Percentiles rank a stretch among this genome's conserved stretches.
Conservation (phyloP, 768 basidiomycete genomes). For the Galerina marginata region DNA sequence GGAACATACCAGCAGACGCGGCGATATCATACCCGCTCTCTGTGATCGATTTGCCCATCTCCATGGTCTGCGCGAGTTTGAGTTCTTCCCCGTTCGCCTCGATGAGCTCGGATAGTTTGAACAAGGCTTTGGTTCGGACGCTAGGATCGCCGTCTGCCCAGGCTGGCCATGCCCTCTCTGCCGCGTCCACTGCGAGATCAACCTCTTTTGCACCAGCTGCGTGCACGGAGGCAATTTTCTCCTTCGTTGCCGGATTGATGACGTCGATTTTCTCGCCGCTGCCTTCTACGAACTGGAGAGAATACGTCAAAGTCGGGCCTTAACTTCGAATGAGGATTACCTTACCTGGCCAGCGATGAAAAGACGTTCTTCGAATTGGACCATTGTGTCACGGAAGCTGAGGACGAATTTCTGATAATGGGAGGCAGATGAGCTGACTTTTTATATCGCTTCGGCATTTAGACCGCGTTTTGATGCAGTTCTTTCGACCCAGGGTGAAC, state of each 20-base stretch:
- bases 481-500: background rate
- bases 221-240: slow-evolving; percentile 6
- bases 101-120: slow-evolving; percentile 38
- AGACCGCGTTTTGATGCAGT: background rate
- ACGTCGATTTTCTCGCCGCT: background rate
- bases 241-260: slow-evolving; percentile 6
- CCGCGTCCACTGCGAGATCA: slow-evolving; percentile 6
- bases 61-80: slow-evolving; percentile 42
- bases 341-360: slow-evolving; percentile 6
- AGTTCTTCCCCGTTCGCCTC: slow-evolving; percentile 34
- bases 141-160: slow-evolving; percentile 4
- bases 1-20: slow-evolving; percentile 7
- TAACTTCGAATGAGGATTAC: background rate
- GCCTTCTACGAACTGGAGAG: slow-evolving; percentile 6
- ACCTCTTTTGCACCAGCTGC: slow-evolving; percentile 9
- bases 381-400: background rate
- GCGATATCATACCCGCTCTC: slow-evolving; percentile 18
- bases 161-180: slow-evolving; percentile 11
- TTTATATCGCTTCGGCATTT: background rate
- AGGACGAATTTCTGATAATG: background rate
- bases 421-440: background rate
- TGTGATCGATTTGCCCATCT: slow-evolving; percentile 50
- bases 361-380: slow-evolving; percentile 9
- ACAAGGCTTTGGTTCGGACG: slow-evolving; percentile 31
- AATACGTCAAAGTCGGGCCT: background rate